phyloP scores from a whole-genome alignment of 169 alveolate genomes.

The Plasmodium vinckei region DNA sequence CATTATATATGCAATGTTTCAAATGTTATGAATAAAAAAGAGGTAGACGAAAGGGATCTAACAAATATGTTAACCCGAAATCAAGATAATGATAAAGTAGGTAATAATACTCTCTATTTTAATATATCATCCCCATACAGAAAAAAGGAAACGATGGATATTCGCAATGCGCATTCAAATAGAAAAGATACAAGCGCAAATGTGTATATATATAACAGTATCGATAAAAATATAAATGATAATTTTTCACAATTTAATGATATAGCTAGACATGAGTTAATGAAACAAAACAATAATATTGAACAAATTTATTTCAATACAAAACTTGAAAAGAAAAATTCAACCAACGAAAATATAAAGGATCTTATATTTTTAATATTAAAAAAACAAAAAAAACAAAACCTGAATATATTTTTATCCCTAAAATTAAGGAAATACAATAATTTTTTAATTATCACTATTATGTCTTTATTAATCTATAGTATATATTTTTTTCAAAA shows the following conservation, averaged over 20 bases:
- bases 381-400: slow-evolving; percentile 31
- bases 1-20: too few species aligned
- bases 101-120: too few species aligned
- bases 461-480: slow-evolving; percentile 18
- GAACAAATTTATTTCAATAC: not conserved
- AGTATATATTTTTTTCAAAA: slow-evolving; percentile 21
- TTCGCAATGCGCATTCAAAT: not conserved
- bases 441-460: slow-evolving; percentile 22
- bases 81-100: too few species aligned
- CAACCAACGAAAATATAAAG: slow-evolving; percentile 9
- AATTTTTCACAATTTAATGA: not conserved
- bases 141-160: too few species aligned
- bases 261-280: not conserved
- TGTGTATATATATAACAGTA: not conserved
- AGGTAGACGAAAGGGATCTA: too few species aligned
- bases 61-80: too few species aligned
- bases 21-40: too few species aligned
- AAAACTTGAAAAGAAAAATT: not conserved
- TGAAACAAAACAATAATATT: slow-evolving; percentile 12
- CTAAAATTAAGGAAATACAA: slow-evolving; percentile 47
- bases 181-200: not conserved
- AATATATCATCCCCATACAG: too few species aligned
- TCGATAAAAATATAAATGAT: not conserved
- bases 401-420: slow-evolving; percentile 32
- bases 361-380: slow-evolving; percentile 36